Conservation (phyloP, 2,329 filamentous ascomycete genomes). For the Colletotrichum neosansevieriae region DNA sequence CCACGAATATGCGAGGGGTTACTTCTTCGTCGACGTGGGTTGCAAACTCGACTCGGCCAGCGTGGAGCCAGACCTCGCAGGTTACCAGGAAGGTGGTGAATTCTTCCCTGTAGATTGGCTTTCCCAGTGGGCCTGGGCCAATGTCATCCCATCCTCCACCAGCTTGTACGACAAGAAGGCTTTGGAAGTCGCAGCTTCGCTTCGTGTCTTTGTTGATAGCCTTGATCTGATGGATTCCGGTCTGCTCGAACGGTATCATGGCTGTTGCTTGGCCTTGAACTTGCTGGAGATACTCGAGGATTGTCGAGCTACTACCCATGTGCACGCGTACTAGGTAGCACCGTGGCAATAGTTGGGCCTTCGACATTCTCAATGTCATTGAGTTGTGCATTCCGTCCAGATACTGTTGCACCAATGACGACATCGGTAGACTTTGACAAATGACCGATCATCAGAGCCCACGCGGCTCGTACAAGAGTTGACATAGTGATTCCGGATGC, state of each 20-base stretch:
- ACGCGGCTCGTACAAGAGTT: constrained; percentile 45
- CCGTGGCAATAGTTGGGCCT: constrained; percentile 48
- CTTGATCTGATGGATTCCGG: constrained; percentile 41
- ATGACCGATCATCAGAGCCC: constrained; percentile 50
- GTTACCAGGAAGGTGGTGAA: constrained; percentile 35
- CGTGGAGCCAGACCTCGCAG: constrained; percentile 29
- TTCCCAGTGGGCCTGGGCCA: constrained; percentile 19
- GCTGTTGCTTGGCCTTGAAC: constrained; percentile 39
- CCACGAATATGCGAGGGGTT: constrained; percentile 25
- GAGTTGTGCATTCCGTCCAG: constrained; percentile 47
- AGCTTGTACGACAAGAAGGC: constrained; percentile 48
- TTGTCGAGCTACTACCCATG: neutral
- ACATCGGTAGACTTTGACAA: constrained; percentile 48
- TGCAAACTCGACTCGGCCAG: constrained; percentile 21
- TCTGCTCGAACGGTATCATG: constrained; percentile 45
- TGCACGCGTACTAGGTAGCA: constrained; percentile 44
- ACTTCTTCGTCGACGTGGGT: constrained; percentile 33
- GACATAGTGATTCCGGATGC: constrained; percentile 34
- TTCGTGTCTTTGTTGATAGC: constrained; percentile 36
- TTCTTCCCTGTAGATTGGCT: constrained; percentile 32
- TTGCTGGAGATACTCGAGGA: constrained; percentile 26
- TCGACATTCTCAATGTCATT: constrained; percentile 44
- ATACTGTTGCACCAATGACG: constrained; percentile 46
- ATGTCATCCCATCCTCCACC: constrained; percentile 26
- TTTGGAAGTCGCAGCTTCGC: constrained; percentile 45